These are phyloP conservation scores for Penicillium crustosum DNA, from an alignment of 2,329 filamentous ascomycete species.

Conservation along the genomic window DNA sequence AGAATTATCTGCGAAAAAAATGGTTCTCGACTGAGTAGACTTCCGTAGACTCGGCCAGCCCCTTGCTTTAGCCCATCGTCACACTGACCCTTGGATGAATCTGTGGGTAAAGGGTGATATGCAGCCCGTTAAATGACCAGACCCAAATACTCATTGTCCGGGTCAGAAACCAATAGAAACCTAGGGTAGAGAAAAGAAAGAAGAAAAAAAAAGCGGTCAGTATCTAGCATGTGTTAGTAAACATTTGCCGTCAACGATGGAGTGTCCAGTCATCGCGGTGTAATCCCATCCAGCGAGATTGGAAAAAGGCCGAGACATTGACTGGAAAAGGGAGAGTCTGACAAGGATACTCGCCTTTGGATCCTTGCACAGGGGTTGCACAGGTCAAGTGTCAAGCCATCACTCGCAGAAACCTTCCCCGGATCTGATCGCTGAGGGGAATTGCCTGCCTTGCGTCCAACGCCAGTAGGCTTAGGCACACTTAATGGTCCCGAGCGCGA, in stretches of 20 bases:
- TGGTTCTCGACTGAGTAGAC: constrained; percentile 2
- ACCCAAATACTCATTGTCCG: neutral
- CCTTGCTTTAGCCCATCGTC: constrained; percentile 23
- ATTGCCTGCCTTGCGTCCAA: constrained; percentile 13
- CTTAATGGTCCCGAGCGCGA: neutral
- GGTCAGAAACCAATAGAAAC: neutral
- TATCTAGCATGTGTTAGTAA: neutral
- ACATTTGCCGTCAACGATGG: neutral
- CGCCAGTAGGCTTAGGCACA: neutral
- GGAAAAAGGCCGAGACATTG: constrained; percentile 22
- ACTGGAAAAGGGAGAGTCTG: constrained; percentile 6
- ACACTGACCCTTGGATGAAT: constrained; percentile 20
- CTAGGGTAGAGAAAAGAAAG: neutral
- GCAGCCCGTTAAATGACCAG: neutral
- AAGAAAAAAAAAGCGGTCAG: neutral
- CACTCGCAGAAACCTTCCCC: constrained; percentile 24
- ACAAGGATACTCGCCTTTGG: constrained; percentile 14
- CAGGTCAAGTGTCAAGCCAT: constrained; percentile 18
- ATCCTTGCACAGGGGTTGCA: constrained; percentile 24
- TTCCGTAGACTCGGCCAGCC: constrained; percentile 18
- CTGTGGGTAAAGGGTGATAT: neutral
- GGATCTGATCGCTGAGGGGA: constrained; percentile 11
- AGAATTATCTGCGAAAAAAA: neutral
- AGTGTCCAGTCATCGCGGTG: constrained; percentile 1
- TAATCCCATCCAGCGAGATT: constrained; percentile 14